Evolutionary conservation across 2,329 filamentous ascomycete genomes (phyloP), one percentile per base, ranked within the genome.

Genomic region (Diaporthe sp.): DNA sequence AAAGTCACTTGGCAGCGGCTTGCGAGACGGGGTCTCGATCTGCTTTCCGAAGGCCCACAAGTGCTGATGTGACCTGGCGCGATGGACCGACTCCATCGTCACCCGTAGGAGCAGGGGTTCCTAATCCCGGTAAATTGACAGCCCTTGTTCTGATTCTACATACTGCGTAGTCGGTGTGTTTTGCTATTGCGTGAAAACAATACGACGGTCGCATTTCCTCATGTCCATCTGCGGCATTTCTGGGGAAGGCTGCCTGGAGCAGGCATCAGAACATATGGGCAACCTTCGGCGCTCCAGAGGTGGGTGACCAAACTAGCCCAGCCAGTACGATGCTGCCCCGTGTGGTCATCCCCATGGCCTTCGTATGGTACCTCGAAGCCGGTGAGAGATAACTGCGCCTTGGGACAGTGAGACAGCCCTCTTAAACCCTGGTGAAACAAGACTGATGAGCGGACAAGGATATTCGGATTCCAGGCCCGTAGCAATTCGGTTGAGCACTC

Each of bases 251-350:
- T 39, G 46, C 39, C 62, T 46, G 46, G 44, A 39, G 46, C 4
- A 55, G 31, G 46, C 62, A 53, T 25, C 22, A 34, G 31, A 39
- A 25, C 46, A 39, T 68, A 34, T 34, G 44, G 44, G 34, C 62
- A 51, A 44, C 5, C 22, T 37, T 28, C 51, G 44, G 46, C 62
- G 62, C 46, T 53, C 22, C 46, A 17, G 46, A 9, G 46, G 31
- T 15, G 62, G 19, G 31, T 25, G 44, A 39, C 46, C 62, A 51
- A 10, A 28, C 2, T 34, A 13, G n/a, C 15, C 31, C 65, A 70
- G 49, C 65, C 49, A 70, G 65, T 70, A 70, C n/a, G 15, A 70
- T 42, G 46, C 9, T 42, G 49, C 65, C 65, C 65, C 65, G 65
- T 70, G 34, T 37, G n/a, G 15, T 2, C 22, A 70, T 10, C n/a